phyloP scores from a whole-genome alignment of 495 filamentous ascomycete genomes.

The Acidiella bohemica region DNA sequence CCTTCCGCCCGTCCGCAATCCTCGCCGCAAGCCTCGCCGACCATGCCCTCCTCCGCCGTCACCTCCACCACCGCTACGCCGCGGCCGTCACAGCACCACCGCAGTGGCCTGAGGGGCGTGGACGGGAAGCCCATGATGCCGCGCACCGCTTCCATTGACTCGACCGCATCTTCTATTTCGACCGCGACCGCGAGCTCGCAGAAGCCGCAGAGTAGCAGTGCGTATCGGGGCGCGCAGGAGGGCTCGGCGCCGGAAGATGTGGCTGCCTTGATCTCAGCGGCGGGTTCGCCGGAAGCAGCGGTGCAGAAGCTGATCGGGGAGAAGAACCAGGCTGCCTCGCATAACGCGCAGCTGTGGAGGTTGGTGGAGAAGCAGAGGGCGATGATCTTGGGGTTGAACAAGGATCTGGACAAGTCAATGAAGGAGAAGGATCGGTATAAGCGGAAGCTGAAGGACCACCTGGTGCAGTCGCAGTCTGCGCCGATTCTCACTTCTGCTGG shows the following conservation, averaged over 20 bases:
- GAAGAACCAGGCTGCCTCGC: conserved; percentile 72
- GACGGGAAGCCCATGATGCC: conserved; percentile 37
- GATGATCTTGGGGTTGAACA: conserved; percentile 86
- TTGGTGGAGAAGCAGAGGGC: conserved; percentile 91
- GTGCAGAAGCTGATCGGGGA: conserved; percentile 82
- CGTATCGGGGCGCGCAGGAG: conserved; percentile 44
- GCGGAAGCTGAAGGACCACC: conserved; percentile 72
- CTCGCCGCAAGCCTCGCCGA: conserved; percentile 24
- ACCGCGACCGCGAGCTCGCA: conserved; percentile 47
- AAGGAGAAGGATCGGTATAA: conserved; percentile 93
- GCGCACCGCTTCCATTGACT: conserved; percentile 89
- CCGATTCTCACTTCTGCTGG: conserved; percentile 6
- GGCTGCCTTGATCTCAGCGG: conserved; percentile 40
- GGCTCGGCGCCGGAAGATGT: conserved; percentile 24
- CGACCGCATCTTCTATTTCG: conserved; percentile 76
- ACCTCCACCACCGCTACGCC: conserved; percentile 18
- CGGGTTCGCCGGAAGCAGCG: conserved; percentile 79
- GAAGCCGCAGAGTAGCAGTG: conserved; percentile 36
- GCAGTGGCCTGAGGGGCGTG: conserved; percentile 3
- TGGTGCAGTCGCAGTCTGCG: conserved; percentile 27
- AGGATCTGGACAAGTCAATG: conserved; percentile 78
- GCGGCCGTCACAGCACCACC: conserved; percentile 16
- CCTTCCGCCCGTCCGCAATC: conserved; percentile 17
- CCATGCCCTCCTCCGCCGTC: conserved; percentile 6
- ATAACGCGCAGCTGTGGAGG: conserved; percentile 88